Base-by-base conservation (phyloP, 768 basidiomycete species). In the Heimioporus sp. region DNA sequence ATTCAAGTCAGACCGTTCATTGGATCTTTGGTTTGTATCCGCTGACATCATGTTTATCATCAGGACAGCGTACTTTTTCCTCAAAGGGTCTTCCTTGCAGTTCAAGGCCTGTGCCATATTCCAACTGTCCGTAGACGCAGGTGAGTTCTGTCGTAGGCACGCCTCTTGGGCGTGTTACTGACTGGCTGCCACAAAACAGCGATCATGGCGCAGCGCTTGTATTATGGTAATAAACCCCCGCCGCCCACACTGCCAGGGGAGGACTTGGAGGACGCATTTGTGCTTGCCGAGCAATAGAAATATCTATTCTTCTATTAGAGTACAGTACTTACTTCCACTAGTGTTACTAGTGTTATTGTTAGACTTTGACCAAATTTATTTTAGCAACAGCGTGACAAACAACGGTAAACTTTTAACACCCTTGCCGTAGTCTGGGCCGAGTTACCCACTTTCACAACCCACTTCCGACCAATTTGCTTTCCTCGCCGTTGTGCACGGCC, bases 61-160 rank as follows among this genome's bases (percentile, higher is more conserved):
- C 39, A 93, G 90, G 65, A 83, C 86, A 11, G 76, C 78, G 4
- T 93, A 93, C 64, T 93, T 92, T 69, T 92, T 93, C 70, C 55
- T 83, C 44, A 80, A 87, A 63, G 65, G 74, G 12, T 85, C 85
- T 0, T 86, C 89, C 1, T 61, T 93, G 45, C 91, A 90, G 60
- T 93, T 93, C 76, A 85, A 87, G 67, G 80, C 81, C 37, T 92
- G 91, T 58, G 85, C 88, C 5, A 76, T 92, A 52, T 92, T 92
- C 65, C 92, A 93, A 65, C 69, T 93, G 41, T 87, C 87, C 2
- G 70, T 92, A 38, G 91, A 93, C 69, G 63, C 80, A 56, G 86
- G 90, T 90, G 54, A 57, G 87, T 68, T 20, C 36, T 40, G 51
- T 42, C 51, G 13, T 44, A 32, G 32, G 20, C 40, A 55, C 21